These are phyloP conservation scores for Cicer arietinum DNA, from an alignment of 306 rosid species.

Conservation along the genomic window DNA sequence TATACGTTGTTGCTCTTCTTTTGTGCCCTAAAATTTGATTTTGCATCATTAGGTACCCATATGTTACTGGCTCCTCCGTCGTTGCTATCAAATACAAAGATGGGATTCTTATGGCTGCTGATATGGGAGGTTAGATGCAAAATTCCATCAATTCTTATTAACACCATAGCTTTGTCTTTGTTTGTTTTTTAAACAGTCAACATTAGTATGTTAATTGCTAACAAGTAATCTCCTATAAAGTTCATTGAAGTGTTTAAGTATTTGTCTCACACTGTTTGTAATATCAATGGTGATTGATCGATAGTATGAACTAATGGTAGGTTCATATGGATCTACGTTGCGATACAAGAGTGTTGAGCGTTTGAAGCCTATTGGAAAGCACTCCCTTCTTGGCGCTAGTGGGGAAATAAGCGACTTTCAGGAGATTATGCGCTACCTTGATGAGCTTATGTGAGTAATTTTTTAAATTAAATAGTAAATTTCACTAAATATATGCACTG, in stretches of 20 bases:
- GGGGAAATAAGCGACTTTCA: conserved; percentile 98
- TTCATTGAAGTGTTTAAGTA: conserved; percentile 20
- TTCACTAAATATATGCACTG: conserved; percentile 38
- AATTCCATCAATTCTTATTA: background rate
- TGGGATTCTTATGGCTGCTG: conserved; percentile 93
- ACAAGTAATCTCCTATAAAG: background rate
- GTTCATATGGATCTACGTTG: conserved; percentile 94
- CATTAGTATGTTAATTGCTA: too few species aligned
- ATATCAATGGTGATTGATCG: conserved; percentile 30
- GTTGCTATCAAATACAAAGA: conserved; percentile 93
- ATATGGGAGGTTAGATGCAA: conserved; percentile 82
- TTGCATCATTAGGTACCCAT: conserved; percentile 68
- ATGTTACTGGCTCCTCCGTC: conserved; percentile 91
- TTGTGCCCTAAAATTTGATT: conserved; percentile 30
- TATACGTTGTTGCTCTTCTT: background rate
- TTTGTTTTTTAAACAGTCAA: too few species aligned
- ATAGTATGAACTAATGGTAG: conserved; percentile 49
- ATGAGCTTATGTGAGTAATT: conserved; percentile 79
- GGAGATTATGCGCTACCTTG: conserved; percentile 76
- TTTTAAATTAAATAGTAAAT: background rate
- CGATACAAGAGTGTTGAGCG: conserved; percentile 92
- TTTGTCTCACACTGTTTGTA: background rate
- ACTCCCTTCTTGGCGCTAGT: conserved; percentile 90
- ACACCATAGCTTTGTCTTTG: background rate
- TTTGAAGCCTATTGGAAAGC: conserved; percentile 84